Conservation (phyloP, 805 yeast species). For the Starmerella roubikii region DNA sequence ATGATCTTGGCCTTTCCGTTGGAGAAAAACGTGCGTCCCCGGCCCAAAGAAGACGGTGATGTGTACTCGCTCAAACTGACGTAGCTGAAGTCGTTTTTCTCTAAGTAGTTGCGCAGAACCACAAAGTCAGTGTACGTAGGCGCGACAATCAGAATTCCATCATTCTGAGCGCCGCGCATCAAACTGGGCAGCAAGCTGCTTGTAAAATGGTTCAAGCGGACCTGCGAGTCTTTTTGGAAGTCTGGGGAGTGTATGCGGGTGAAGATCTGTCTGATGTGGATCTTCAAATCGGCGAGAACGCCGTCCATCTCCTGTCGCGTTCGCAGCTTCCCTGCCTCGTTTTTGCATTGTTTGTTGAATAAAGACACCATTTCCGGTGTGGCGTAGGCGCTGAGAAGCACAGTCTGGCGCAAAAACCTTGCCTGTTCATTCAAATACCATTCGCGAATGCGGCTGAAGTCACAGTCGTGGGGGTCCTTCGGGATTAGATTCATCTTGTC, state of each 20-base stretch:
- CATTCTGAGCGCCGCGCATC: constrained; percentile 41
- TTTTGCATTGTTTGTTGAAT: constrained; percentile 27
- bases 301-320: constrained; percentile 36
- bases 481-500: constrained; percentile 68
- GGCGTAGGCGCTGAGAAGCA: constrained; percentile 58
- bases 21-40: constrained; percentile 57
- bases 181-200: constrained; percentile 63
- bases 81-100: constrained; percentile 45
- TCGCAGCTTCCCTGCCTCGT: constrained; percentile 29
- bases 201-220: constrained; percentile 69
- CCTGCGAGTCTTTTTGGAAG: constrained; percentile 59
- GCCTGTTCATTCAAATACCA: constrained; percentile 84
- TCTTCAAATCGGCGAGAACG: constrained; percentile 50
- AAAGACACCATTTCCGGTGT: constrained; percentile 74
- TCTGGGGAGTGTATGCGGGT: constrained; percentile 48
- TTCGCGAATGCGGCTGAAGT: constrained; percentile 81
- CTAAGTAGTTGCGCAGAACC: constrained; percentile 58
- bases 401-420: constrained; percentile 55
- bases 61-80: constrained; percentile 77
- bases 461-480: constrained; percentile 64
- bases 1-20: constrained; percentile 50
- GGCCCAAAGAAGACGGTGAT: constrained; percentile 50
- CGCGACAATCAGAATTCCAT: constrained; percentile 68
- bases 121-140: constrained; percentile 81
- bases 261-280: constrained; percentile 42